phyloP scores from a whole-genome alignment of 78 protist genomes.

The Pelomyxa schiedti region DNA sequence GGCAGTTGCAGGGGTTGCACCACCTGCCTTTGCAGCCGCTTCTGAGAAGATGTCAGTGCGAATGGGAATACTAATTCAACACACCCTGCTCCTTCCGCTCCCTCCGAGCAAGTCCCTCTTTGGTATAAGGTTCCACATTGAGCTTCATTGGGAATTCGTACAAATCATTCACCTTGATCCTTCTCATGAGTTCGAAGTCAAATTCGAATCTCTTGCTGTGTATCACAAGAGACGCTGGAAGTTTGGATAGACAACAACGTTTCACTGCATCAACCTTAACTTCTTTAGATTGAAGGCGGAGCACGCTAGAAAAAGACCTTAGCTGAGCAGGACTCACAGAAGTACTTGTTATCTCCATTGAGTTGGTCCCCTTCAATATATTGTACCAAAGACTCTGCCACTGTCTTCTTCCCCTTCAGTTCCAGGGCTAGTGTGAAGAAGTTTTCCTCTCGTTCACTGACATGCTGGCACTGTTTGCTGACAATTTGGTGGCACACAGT shows the following conservation, averaged over 20 bases:
- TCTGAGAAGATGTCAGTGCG: not conserved
- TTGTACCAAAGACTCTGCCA: constrained; percentile 27
- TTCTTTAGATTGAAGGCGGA: too few relatives aligned
- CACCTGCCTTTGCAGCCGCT: not conserved
- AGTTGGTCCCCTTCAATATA: constrained; percentile 61
- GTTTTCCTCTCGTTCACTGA: constrained; percentile 58
- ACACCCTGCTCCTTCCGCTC: constrained; percentile 6
- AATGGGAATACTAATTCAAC: not conserved
- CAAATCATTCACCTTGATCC: constrained; percentile 48
- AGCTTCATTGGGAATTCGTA: constrained; percentile 45
- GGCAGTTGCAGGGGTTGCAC: not conserved
- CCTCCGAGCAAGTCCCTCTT: constrained; percentile 24
- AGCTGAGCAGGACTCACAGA: constrained; percentile 42
- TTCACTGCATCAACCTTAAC: constrained; percentile 41
- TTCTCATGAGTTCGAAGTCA: constrained; percentile 54
- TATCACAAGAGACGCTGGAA: constrained; percentile 56
- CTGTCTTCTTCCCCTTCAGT: constrained; percentile 40
- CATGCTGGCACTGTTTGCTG: constrained; percentile 41
- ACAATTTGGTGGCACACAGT: constrained; percentile 43
- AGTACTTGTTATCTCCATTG: constrained; percentile 80
- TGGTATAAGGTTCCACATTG: constrained; percentile 53
- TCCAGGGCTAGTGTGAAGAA: constrained; percentile 46
- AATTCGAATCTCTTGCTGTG: constrained; percentile 75
- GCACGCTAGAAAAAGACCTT: too few relatives aligned
- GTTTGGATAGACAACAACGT: constrained; percentile 47